A percentile compares a stretch with the other conserved stretches of the same genome.
These are phyloP conservation scores for Acarospora socialis DNA, from an alignment of 2,329 filamentous ascomycete genomes.

Conservation along the genomic window DNA sequence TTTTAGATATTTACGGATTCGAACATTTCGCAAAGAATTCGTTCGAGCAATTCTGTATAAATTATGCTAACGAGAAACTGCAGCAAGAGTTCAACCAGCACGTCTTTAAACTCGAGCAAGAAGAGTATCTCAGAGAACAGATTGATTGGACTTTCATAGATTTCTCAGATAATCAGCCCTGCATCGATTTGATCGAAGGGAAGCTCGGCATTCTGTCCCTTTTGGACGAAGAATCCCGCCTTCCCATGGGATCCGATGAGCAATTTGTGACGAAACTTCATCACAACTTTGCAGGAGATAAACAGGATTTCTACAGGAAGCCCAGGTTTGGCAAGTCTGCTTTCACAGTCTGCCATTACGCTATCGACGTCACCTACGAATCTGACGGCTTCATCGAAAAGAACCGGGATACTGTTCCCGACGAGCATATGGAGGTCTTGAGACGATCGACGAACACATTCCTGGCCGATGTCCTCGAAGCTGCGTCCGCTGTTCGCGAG, in stretches of 20 bases:
- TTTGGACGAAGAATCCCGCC: slow-evolving; percentile 85
- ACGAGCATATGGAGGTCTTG: slow-evolving; percentile 93
- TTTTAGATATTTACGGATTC: slow-evolving; percentile 98
- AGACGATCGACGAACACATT: slow-evolving; percentile 73
- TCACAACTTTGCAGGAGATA: slow-evolving; percentile 78
- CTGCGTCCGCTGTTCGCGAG: slow-evolving; percentile 74
- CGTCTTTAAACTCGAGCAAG: slow-evolving; percentile 97
- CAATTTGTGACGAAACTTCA: slow-evolving; percentile 95
- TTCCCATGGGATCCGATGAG: slow-evolving; percentile 95
- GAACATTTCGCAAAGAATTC: slow-evolving; percentile 99
- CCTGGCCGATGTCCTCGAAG: slow-evolving; percentile 68
- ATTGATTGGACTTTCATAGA: slow-evolving; percentile 99
- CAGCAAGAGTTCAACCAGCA: slow-evolving; percentile 99
- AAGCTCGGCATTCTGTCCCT: slow-evolving; percentile 87
- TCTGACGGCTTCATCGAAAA: slow-evolving; percentile 99
- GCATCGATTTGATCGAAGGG: slow-evolving; percentile 95
- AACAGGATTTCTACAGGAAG: slow-evolving; percentile 97
- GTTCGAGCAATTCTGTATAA: slow-evolving; percentile 99
- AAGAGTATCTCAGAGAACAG: slow-evolving; percentile 89
- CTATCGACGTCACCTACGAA: slow-evolving; percentile 94
- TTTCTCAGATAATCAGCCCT: slow-evolving; percentile 97
- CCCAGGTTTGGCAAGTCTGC: slow-evolving; percentile 92
- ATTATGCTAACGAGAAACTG: slow-evolving; percentile 98
- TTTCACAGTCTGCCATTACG: slow-evolving; percentile 97
- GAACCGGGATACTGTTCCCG: slow-evolving; percentile 95